Evolutionary conservation across 352 stramenopile genomes (phyloP).

Genomic region (Paralagenidium karlingii): DNA sequence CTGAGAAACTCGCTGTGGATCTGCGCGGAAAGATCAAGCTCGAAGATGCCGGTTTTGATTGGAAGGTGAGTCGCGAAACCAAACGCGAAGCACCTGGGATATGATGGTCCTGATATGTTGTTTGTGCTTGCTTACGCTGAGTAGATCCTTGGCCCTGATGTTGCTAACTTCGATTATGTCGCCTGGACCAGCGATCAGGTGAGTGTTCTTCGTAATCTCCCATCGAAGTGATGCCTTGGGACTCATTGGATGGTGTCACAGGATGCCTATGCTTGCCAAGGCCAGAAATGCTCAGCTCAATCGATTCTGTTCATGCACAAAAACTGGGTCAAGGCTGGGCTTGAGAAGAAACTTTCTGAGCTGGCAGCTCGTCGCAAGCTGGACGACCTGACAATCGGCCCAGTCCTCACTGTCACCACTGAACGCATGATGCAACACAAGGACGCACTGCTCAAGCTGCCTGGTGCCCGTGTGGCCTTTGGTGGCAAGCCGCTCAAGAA

Average conservation of each 20-base stretch:
- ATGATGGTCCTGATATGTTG: not conserved
- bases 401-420: slow-evolving; percentile 95
- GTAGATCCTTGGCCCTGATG: slow-evolving; percentile 89
- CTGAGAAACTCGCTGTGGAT: slow-evolving; percentile 87
- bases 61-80: slow-evolving; percentile 70
- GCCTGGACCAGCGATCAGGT: slow-evolving; percentile 95
- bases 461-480: slow-evolving; percentile 90
- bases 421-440: slow-evolving; percentile 92
- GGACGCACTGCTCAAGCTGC: slow-evolving; percentile 85
- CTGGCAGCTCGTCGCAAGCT: slow-evolving; percentile 86
- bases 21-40: slow-evolving; percentile 90
- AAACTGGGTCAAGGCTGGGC: slow-evolving; percentile 87
- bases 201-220: not conserved
- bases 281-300: slow-evolving; percentile 98
- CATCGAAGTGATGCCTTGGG: not conserved
- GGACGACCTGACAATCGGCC: slow-evolving; percentile 92
- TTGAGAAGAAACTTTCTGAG: slow-evolving; percentile 89
- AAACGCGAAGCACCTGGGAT: not conserved
- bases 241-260: slow-evolving; percentile 4
- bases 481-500: slow-evolving; percentile 88
- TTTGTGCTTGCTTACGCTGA: not conserved
- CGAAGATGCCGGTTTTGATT: slow-evolving; percentile 98
- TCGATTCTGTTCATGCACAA: slow-evolving; percentile 98
- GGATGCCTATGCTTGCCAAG: slow-evolving; percentile 96
- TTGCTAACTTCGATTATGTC: slow-evolving; percentile 94